Conservation (phyloP, 768 basidiomycete genomes). For the Tricholoma bakamatsutake region DNA sequence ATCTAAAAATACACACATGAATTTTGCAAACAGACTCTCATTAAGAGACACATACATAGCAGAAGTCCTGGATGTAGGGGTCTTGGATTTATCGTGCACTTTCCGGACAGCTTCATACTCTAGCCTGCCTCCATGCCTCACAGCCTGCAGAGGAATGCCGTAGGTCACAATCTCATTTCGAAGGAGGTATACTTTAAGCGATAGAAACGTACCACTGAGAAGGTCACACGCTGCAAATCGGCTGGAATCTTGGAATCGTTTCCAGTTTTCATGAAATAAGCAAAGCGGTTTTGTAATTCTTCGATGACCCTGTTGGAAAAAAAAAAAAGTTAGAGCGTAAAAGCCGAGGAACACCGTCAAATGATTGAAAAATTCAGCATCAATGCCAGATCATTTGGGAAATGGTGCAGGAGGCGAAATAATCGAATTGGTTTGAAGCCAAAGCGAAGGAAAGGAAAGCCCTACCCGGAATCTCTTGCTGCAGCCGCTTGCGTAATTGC, state of each 20-base stretch:
- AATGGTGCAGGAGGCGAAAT: not conserved
- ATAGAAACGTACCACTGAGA: constrained; percentile 37
- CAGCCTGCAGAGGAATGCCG: constrained; percentile 39
- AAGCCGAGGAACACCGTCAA: not conserved
- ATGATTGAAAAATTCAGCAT: not conserved
- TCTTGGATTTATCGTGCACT: constrained; percentile 66
- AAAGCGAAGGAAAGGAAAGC: not conserved
- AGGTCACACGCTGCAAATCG: constrained; percentile 63
- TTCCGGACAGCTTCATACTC: constrained; percentile 72
- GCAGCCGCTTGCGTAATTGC: constrained; percentile 52
- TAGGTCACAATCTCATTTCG: not conserved
- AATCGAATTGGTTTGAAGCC: not conserved
- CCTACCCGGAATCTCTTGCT: constrained; percentile 21
- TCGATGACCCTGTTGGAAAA: constrained; percentile 53
- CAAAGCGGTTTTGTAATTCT: constrained; percentile 69
- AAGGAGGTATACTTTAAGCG: not conserved
- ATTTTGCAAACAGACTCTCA: not conserved
- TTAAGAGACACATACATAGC: constrained; percentile 48
- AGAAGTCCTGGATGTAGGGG: constrained; percentile 65
- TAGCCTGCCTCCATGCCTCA: constrained; percentile 62
- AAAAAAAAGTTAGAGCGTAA: not conserved
- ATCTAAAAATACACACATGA: constrained; percentile 31
- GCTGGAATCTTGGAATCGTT: constrained; percentile 77
- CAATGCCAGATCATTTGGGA: not conserved
- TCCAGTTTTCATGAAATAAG: constrained; percentile 58